Evolutionary conservation across 2,329 filamentous ascomycete genomes (phyloP).

Genomic region (Didymella segeticola): DNA sequence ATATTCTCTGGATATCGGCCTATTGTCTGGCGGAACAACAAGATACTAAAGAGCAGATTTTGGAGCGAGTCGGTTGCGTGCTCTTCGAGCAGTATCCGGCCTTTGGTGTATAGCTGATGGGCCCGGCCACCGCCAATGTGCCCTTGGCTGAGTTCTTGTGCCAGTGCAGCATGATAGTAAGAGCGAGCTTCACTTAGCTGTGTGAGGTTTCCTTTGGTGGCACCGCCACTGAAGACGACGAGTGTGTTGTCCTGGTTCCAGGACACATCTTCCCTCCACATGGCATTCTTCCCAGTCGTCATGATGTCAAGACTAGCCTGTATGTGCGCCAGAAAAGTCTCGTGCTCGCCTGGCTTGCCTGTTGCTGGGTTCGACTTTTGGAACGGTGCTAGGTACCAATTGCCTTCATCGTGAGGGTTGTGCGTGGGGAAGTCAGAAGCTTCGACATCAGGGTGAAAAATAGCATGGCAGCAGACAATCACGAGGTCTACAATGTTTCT

Average conservation of each 20-base stretch:
- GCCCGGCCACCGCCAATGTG: conserved; percentile 33
- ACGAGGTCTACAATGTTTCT: conserved; percentile 62
- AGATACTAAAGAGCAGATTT: conserved; percentile 80
- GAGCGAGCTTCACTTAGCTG: conserved; percentile 45
- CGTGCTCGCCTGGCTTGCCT: conserved; percentile 69
- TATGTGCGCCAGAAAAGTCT: conserved; percentile 80
- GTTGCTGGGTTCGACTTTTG: conserved; percentile 58
- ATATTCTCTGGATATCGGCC: conserved; percentile 52
- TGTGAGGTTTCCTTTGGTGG: conserved; percentile 40
- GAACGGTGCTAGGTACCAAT: conserved; percentile 75
- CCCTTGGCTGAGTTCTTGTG: conserved; percentile 31
- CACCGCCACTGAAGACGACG: conserved; percentile 76
- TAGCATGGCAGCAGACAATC: conserved; percentile 84
- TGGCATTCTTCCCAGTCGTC: conserved; percentile 50
- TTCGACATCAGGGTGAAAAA: conserved; percentile 61
- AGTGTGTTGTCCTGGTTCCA: conserved; percentile 45
- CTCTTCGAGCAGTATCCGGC: conserved; percentile 67
- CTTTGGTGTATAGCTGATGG: conserved; percentile 41
- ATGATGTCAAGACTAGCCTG: conserved; percentile 67
- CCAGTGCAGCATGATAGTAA: conserved; percentile 46
- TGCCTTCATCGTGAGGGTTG: conserved; percentile 45
- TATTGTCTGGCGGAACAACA: conserved; percentile 55
- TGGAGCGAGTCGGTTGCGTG: conserved; percentile 84
- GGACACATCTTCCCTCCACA: conserved; percentile 35
- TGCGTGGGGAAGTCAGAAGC: conserved; percentile 35